Percentiles rank a stretch among this genome's conserved stretches.
These are phyloP conservation scores for Quillaja saponaria DNA, from an alignment of 306 rosid genomes.

Conservation along the genomic window DNA sequence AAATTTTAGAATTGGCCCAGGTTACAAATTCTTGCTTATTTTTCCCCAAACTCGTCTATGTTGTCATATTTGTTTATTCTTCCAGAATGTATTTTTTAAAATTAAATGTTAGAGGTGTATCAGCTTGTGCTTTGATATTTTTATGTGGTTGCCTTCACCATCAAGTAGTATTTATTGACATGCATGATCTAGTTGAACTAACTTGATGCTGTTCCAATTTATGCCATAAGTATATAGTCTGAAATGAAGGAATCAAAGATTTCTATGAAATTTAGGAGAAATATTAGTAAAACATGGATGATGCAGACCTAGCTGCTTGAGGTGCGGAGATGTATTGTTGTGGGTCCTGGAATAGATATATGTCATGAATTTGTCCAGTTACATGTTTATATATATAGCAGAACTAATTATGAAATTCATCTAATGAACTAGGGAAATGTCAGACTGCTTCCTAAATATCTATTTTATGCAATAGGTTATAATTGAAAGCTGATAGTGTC, in stretches of 20 bases:
- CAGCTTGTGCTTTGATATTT: background rate
- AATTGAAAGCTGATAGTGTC: background rate
- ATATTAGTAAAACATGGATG: conserved; percentile 3
- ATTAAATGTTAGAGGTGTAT: background rate
- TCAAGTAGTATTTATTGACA: background rate
- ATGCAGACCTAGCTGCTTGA: background rate
- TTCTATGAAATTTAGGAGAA: background rate
- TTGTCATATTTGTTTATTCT: background rate
- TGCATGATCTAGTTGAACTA: conserved; percentile 4
- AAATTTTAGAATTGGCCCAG: conserved; percentile 97
- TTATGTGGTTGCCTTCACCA: background rate
- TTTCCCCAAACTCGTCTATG: background rate
- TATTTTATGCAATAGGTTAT: background rate
- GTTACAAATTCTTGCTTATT: conserved; percentile 37
- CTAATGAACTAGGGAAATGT: background rate
- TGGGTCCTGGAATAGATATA: background rate
- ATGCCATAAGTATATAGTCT: background rate
- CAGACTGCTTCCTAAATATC: background rate
- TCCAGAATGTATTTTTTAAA: background rate
- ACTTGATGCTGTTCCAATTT: background rate
- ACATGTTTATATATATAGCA: background rate
- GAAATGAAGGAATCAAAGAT: conserved; percentile 7
- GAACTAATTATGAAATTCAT: background rate
- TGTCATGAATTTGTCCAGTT: conserved; percentile 16
- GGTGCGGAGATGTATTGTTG: conserved; percentile 5